Evolutionary conservation across 164 flowering plant species (phyloP), one percentile per base, ranked within the genome.

Genomic region (Stephania yunnanensis): DNA sequence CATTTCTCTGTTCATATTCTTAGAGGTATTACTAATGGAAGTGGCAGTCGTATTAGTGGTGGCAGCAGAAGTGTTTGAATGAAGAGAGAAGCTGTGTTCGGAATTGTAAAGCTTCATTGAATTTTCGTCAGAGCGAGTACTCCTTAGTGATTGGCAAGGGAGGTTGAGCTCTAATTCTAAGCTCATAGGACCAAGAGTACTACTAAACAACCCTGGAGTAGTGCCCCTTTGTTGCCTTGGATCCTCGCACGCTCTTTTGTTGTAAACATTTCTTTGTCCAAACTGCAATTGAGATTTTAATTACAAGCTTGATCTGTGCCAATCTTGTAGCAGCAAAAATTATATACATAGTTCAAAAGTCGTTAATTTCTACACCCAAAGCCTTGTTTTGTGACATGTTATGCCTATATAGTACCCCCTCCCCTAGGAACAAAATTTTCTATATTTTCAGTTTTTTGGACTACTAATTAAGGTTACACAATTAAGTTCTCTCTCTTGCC

Each of bases 91-190:
- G 44, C 42, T 55, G 15, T 4, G 42, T 36, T 66, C 72, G 6
- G 17, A 68, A 19, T 74, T 42, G 61, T n/a, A 17, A 2, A 6
- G 53, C 65, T 76, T 71, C 4, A 10, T 15, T 17, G 53, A n/a
- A 48, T 58, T 72, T 45, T 81, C 69, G 11, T 79, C 63, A 7
- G 19, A 72, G 1, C 75, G 55, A 13, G 42, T 15, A 50, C 55
- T 80, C 61, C 36, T 36, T 6, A 48, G 42, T 29, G 89, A 78
- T 30, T 84, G 83, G 22, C 77, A 83, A 17, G 91, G 68, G 29
- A 90, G 87, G 81, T 91, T 91, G 68, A 94, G 95, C 76, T 91
- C 88, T 53, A 94, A 89, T 75, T 94, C 96, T 31, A 94, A 78
- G 82, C 92, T 89, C 88, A 88, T 85, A 70, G 82, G 85, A 20